phyloP scores from a whole-genome alignment of 495 filamentous ascomycete species.

The Hapsidospora chrysogenum region DNA sequence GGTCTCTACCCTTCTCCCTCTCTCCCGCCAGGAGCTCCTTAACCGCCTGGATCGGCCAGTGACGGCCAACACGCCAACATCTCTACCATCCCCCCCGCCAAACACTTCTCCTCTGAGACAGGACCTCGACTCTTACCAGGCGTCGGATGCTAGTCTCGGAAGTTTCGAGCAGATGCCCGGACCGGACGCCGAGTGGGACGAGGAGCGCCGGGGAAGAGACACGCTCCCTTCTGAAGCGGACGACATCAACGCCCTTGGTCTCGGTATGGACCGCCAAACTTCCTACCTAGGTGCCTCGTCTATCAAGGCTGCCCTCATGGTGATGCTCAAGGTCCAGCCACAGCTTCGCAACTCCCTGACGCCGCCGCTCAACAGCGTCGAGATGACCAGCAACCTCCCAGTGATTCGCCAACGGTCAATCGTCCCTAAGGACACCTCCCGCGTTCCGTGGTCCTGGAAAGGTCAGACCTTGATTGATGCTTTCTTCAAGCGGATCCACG shows the following conservation, averaged over 20 bases:
- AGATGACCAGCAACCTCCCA: conserved; percentile 28
- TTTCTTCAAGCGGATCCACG: conserved; percentile 63
- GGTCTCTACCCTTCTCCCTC: conserved; percentile 27
- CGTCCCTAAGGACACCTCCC: conserved; percentile 30
- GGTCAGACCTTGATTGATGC: conserved; percentile 51
- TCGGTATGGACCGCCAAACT: conserved; percentile 46
- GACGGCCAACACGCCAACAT: conserved; percentile 19
- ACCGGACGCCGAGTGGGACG: conserved; percentile 39
- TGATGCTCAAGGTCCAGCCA: conserved; percentile 63
- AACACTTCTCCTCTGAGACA: conserved; percentile 23
- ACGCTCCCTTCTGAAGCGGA: conserved; percentile 54
- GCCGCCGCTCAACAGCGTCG: conserved; percentile 27
- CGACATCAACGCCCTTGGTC: conserved; percentile 67
- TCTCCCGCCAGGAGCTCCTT: conserved; percentile 35
- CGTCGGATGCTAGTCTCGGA: conserved; percentile 26
- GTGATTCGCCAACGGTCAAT: conserved; percentile 28
- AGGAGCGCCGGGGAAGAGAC: conserved; percentile 36
- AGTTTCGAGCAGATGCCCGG: conserved; percentile 36
- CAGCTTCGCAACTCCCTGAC: conserved; percentile 40
- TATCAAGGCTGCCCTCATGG: conserved; percentile 63
- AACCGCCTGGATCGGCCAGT: conserved; percentile 27
- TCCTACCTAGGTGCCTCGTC: conserved; percentile 75
- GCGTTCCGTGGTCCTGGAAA: conserved; percentile 40
- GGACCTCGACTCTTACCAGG: conserved; percentile 25
- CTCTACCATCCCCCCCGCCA: conserved; percentile 24